Evolutionary conservation across 2,329 filamentous ascomycete species (phyloP).

Genomic region (Colletotrichum salicis): DNA sequence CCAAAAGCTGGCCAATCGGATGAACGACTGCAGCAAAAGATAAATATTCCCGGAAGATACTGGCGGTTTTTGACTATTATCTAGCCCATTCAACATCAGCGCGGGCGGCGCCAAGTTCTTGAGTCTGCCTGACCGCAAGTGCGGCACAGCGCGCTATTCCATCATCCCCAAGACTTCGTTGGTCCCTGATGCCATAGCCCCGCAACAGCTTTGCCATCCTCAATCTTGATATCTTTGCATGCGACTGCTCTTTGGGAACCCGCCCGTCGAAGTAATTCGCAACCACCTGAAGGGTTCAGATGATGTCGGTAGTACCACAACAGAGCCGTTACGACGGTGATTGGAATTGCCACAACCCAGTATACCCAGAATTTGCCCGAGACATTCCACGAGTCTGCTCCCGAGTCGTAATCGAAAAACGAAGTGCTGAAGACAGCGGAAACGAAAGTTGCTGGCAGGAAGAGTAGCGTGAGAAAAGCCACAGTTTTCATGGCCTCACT

Average conservation of each 20-base stretch:
- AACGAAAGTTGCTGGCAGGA: slow-evolving; percentile 63
- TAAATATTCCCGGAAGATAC: not conserved
- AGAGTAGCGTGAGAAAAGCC: slow-evolving; percentile 58
- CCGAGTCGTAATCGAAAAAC: slow-evolving; percentile 50
- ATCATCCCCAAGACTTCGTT: not conserved
- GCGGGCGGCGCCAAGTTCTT: not conserved
- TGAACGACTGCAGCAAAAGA: not conserved
- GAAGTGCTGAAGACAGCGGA: slow-evolving; percentile 59
- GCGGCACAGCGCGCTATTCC: not conserved
- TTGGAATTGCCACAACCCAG: slow-evolving; percentile 45
- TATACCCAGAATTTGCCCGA: slow-evolving; percentile 49
- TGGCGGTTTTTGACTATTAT: not conserved
- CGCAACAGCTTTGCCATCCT: not conserved
- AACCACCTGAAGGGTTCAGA: not conserved
- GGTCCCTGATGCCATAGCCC: not conserved
- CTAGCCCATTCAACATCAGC: not conserved
- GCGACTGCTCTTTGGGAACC: not conserved
- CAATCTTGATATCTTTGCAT: not conserved
- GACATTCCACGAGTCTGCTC: slow-evolving; percentile 41
- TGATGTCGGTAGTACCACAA: slow-evolving; percentile 37
- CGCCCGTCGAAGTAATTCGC: not conserved
- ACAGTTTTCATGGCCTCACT: slow-evolving; percentile 63
- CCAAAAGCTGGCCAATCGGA: not conserved
- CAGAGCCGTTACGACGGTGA: slow-evolving; percentile 39
- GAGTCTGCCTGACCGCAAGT: not conserved